phyloP scores from a whole-genome alignment of 2,329 filamentous ascomycete genomes.

The Colletotrichum lupini region DNA sequence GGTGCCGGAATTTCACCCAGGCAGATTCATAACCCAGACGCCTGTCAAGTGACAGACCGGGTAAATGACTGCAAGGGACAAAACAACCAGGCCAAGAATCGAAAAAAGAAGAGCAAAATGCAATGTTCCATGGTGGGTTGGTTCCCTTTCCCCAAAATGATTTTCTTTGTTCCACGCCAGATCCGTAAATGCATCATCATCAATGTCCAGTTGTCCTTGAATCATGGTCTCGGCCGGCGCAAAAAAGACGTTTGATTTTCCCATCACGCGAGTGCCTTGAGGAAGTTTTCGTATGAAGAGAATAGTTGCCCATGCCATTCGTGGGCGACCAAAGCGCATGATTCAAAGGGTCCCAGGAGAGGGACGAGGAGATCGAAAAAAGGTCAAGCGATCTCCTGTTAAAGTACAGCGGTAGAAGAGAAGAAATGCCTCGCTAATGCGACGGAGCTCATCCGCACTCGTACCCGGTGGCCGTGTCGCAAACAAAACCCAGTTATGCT shows the following conservation, averaged over 20 bases:
- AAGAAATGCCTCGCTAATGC: constrained; percentile 37
- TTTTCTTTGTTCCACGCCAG: constrained; percentile 30
- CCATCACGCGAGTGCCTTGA: constrained; percentile 34
- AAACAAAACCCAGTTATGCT: constrained; percentile 21
- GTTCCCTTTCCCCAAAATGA: constrained; percentile 17
- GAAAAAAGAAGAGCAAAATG: constrained; percentile 23
- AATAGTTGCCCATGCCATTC: constrained; percentile 34
- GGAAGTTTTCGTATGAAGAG: constrained; percentile 16
- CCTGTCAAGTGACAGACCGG: background rate
- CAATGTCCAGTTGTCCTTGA: constrained; percentile 33
- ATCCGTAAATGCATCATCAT: constrained; percentile 37
- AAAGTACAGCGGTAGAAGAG: constrained; percentile 50
- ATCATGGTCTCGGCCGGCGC: constrained; percentile 24
- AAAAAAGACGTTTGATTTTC: background rate
- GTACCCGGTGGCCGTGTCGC: constrained; percentile 29
- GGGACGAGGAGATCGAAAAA: constrained; percentile 45
- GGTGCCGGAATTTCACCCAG: background rate
- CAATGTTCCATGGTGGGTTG: constrained; percentile 31
- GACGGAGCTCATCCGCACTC: constrained; percentile 21
- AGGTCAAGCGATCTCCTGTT: constrained; percentile 41
- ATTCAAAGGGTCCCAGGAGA: constrained; percentile 30
- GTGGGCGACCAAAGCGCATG: constrained; percentile 34
- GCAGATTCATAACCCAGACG: background rate
- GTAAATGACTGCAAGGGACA: background rate
- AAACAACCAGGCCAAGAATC: constrained; percentile 10